Evolutionary conservation across 2,329 filamentous ascomycete genomes (phyloP).

Genomic region (Knoxdaviesia capensis): DNA sequence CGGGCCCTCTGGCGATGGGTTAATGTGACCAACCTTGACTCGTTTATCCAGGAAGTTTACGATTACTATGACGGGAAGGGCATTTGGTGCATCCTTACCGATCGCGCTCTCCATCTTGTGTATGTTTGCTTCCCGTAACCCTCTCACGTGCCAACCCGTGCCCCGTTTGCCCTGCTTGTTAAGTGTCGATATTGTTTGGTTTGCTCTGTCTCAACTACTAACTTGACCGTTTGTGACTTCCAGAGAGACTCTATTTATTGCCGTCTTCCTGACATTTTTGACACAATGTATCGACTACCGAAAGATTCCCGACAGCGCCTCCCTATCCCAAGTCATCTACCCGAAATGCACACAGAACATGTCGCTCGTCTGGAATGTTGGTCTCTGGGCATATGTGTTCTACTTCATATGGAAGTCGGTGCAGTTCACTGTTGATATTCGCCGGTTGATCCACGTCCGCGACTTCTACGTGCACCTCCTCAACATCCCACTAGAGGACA

Average conservation of each 20-base stretch:
- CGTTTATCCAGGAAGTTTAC: conserved; percentile 70
- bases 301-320: conserved; percentile 45
- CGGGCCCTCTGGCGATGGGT: conserved; percentile 85
- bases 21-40: conserved; percentile 75
- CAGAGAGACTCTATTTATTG: conserved; percentile 65
- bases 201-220: background rate
- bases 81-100: conserved; percentile 65
- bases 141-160: background rate
- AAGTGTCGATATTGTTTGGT: too few relatives aligned
- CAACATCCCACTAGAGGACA: conserved; percentile 62
- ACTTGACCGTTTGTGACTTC: background rate
- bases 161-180: background rate
- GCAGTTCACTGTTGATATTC: conserved; percentile 52
- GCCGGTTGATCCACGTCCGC: conserved; percentile 55
- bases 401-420: conserved; percentile 70
- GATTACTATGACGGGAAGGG: conserved; percentile 70
- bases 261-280: conserved; percentile 64
- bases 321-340: conserved; percentile 34
- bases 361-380: conserved; percentile 56
- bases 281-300: conserved; percentile 72
- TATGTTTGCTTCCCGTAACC: conserved; percentile 19
- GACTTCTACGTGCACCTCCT: conserved; percentile 73
- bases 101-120: conserved; percentile 51
- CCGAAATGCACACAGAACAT: conserved; percentile 57
- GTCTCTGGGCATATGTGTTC: conserved; percentile 68